These are phyloP conservation scores for Quercus berberidifolia DNA, from an alignment of 306 rosid genomes.

Conservation along the genomic window DNA sequence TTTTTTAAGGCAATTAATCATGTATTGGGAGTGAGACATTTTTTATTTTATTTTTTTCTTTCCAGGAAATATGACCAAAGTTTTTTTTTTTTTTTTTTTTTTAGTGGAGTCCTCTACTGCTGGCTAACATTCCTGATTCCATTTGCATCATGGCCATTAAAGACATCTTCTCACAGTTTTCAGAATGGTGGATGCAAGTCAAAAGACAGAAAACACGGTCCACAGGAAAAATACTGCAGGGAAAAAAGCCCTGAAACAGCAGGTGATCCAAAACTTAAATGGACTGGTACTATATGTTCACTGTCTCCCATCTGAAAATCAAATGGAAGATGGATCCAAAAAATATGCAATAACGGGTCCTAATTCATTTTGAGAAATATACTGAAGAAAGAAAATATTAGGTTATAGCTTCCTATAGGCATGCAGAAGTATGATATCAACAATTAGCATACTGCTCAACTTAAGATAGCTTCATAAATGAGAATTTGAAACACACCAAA, in stretches of 20 bases:
- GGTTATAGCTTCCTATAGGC: conserved; percentile 9
- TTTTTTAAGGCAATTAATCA: not conserved
- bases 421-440: conserved; percentile 10
- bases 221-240: not conserved
- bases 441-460: conserved; percentile 19
- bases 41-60: not conserved
- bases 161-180: not conserved
- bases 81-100: not conserved
- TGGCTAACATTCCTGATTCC: not conserved
- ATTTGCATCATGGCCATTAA: not conserved
- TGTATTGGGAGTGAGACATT: not conserved
- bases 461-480: conserved; percentile 7
- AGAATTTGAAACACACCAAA: conserved; percentile 37
- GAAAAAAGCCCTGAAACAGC: not conserved
- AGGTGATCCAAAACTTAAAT: not conserved
- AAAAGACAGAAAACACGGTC: not conserved
- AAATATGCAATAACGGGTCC: not conserved
- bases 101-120: not conserved
- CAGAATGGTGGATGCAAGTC: not conserved
- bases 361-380: not conserved
- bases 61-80: not conserved
- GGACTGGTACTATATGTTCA: not conserved
- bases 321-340: not conserved
- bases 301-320: not conserved
- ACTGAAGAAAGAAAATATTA: not conserved